Evolutionary conservation across 352 stramenopile genomes (phyloP).

Genomic region (Globisporangium mamillatum): DNA sequence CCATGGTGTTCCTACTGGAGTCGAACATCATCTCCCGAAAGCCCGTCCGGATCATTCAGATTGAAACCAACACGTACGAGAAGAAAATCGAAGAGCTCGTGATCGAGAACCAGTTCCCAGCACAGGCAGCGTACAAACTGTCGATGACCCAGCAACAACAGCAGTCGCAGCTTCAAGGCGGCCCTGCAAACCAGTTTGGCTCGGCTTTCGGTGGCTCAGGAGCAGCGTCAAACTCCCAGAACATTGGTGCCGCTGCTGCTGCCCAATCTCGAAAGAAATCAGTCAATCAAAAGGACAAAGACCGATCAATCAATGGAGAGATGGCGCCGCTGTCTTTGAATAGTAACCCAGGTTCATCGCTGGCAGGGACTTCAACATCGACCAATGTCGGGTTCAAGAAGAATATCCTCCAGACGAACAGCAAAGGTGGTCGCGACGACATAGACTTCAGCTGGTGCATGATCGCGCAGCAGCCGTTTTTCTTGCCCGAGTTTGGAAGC

Average conservation of each 20-base stretch:
- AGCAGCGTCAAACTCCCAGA: neutral
- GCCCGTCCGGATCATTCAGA: conserved; percentile 77
- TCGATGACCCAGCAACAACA: conserved; percentile 57
- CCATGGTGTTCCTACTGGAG: conserved; percentile 90
- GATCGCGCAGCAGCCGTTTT: conserved; percentile 65
- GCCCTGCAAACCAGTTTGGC: neutral
- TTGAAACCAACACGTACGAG: conserved; percentile 80
- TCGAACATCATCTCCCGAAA: conserved; percentile 77
- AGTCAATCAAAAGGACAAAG: conserved; percentile 11
- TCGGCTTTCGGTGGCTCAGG: neutral
- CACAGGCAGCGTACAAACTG: conserved; percentile 67
- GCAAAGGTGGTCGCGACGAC: conserved; percentile 31
- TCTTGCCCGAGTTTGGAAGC: conserved; percentile 57
- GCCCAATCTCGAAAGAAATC: conserved; percentile 14
- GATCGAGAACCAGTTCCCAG: conserved; percentile 87
- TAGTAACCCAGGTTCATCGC: neutral
- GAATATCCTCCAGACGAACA: conserved; percentile 9
- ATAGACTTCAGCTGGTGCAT: conserved; percentile 65
- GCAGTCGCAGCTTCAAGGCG: neutral
- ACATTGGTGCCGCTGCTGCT: neutral
- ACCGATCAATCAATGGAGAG: neutral
- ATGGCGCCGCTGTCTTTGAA: neutral
- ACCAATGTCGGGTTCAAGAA: neutral
- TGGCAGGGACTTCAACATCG: neutral
- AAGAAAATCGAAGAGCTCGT: conserved; percentile 69